Percentiles rank a stretch among this genome's conserved stretches.
These are phyloP conservation scores for Lecanoromycetidae sp. DNA, from an alignment of 2,329 filamentous ascomycete species.

Conservation along the genomic window DNA sequence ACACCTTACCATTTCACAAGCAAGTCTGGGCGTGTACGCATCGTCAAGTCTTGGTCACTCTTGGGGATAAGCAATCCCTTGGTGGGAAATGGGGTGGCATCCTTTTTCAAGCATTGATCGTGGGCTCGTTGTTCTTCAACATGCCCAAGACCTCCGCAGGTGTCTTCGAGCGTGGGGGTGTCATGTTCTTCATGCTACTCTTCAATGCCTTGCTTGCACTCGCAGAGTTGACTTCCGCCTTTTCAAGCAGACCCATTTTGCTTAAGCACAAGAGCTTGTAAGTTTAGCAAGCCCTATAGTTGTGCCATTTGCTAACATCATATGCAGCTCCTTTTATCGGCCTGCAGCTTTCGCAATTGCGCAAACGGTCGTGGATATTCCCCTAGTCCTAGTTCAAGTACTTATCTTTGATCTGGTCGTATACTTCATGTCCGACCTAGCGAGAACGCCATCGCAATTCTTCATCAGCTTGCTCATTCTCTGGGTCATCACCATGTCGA, in stretches of 20 bases:
- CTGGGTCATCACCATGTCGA: constrained; percentile 42
- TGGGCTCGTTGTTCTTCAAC: constrained; percentile 42
- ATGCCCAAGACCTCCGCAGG: constrained; percentile 41
- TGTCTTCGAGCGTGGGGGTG: constrained; percentile 48
- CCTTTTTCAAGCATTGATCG: constrained; percentile 34
- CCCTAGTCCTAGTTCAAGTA: constrained; percentile 46
- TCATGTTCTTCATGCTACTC: constrained; percentile 50
- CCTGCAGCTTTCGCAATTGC: constrained; percentile 48
- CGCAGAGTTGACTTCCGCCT: constrained; percentile 49
- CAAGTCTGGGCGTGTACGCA: constrained; percentile 45
- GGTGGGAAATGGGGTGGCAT: constrained; percentile 41
- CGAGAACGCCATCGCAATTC: constrained; percentile 47
- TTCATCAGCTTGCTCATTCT: constrained; percentile 48
- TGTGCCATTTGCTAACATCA: background rate
- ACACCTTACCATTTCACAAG: constrained; percentile 39
- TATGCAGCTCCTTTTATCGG: constrained; percentile 48
- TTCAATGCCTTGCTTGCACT: constrained; percentile 52
- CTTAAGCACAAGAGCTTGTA: constrained; percentile 58
- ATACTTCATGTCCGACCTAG: constrained; percentile 49
- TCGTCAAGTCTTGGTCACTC: constrained; percentile 40
- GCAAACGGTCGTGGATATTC: constrained; percentile 46
- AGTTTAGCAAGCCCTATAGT: constrained; percentile 13
- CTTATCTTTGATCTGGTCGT: constrained; percentile 48
- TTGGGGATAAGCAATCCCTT: constrained; percentile 41
- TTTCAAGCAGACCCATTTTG: constrained; percentile 51